Evolutionary conservation across 305 asterid species (phyloP).

Genomic region (Fraxinus albicans): DNA sequence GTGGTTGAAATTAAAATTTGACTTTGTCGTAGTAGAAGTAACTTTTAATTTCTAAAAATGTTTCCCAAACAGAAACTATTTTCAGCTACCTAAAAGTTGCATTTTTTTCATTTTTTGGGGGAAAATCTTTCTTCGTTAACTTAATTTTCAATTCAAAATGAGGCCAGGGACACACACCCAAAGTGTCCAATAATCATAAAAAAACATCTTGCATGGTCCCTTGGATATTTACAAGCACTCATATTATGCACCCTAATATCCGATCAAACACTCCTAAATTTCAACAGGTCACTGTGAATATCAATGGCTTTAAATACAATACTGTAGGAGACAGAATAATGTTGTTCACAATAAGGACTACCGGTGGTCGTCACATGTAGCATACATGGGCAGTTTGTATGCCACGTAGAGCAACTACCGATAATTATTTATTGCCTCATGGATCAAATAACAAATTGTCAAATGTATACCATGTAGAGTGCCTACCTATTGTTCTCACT

Average conservation of each 20-base stretch:
- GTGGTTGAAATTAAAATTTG: background rate
- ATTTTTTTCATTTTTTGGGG: background rate
- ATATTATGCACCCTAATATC: background rate
- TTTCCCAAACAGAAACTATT: background rate
- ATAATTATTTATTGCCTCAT: no score
- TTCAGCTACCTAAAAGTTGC: background rate
- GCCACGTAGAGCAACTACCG: background rate
- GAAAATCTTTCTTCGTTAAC: background rate
- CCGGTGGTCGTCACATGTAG: background rate
- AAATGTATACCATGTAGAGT: no score
- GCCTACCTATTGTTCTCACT: background rate
- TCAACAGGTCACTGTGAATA: background rate
- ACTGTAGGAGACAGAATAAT: conserved; percentile 1
- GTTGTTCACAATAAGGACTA: background rate
- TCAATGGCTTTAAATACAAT: background rate
- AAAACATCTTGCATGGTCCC: background rate
- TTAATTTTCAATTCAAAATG: background rate
- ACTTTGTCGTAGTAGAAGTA: background rate
- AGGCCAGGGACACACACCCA: background rate
- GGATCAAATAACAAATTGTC: no score
- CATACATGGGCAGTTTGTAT: background rate
- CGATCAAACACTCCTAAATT: background rate
- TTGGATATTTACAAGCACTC: background rate
- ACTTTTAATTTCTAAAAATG: background rate
- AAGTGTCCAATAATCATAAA: background rate